Evolutionary conservation across 805 yeast genomes (phyloP).

Genomic region (Nakazawaea holstii): DNA sequence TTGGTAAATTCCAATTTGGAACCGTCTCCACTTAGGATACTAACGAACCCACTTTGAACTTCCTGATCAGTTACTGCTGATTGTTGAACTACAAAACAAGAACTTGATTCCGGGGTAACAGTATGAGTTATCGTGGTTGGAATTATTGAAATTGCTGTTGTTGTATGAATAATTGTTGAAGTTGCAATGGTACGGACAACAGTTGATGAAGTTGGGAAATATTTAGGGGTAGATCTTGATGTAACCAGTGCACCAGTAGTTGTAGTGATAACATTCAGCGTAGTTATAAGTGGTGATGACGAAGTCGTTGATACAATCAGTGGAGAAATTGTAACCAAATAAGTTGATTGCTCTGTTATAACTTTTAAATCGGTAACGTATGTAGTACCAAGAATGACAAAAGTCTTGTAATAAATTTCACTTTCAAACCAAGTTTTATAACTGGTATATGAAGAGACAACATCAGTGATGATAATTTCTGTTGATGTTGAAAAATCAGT

Average conservation of each 20-base stretch:
- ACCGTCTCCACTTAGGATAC: no score
- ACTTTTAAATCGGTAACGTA: background rate
- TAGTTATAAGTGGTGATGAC: background rate
- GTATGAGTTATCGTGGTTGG: background rate
- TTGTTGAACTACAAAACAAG: slow-evolving; percentile 12
- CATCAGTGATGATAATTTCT: background rate
- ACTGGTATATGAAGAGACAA: background rate
- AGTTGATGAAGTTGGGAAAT: background rate
- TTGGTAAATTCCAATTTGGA: no score
- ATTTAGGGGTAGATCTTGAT: background rate
- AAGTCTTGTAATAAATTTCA: background rate
- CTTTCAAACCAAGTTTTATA: background rate
- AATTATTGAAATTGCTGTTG: background rate
- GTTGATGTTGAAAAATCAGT: background rate
- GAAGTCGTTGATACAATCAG: background rate
- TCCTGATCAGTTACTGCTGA: slow-evolving; percentile 3
- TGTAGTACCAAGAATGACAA: background rate
- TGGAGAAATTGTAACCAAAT: background rate
- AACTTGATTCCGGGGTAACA: background rate
- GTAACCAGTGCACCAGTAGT: no score
- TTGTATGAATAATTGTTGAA: background rate
- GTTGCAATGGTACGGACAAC: background rate
- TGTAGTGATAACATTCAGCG: background rate
- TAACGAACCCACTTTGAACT: no score
- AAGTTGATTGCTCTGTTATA: background rate